A percentile compares a stretch with the other conserved stretches of the same genome.
Conservation (phyloP, 805 yeast species). For the Brettanomyces naardenensis region DNA sequence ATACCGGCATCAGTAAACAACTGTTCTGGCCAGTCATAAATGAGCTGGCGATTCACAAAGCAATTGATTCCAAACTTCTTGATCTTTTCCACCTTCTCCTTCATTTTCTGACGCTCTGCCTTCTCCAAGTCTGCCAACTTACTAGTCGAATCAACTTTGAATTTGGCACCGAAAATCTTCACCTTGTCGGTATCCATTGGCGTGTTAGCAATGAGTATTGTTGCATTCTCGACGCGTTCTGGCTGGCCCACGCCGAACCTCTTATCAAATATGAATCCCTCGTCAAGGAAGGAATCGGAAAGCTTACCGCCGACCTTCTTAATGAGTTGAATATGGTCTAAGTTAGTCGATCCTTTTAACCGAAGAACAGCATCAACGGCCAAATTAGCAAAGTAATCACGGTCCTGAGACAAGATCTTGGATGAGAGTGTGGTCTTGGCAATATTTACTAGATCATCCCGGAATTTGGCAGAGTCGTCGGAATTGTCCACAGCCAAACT, state of each 20-base stretch:
- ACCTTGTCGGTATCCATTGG: slow-evolving; percentile 97
- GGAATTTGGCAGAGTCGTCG: slow-evolving; percentile 47
- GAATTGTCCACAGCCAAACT: slow-evolving; percentile 71
- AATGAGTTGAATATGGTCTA: slow-evolving; percentile 88
- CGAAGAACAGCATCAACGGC: slow-evolving; percentile 94
- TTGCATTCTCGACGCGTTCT: slow-evolving; percentile 72
- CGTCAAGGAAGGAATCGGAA: slow-evolving; percentile 88
- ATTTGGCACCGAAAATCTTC: slow-evolving; percentile 94
- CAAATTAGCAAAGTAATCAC: slow-evolving; percentile 76
- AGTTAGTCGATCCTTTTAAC: slow-evolving; percentile 77
- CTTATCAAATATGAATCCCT: slow-evolving; percentile 89
- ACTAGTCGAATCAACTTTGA: slow-evolving; percentile 90
- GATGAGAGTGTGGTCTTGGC: slow-evolving; percentile 92
- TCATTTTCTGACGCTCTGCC: slow-evolving; percentile 87
- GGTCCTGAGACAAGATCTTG: slow-evolving; percentile 91
- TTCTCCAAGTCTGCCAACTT: slow-evolving; percentile 64
- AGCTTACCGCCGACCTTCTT: slow-evolving; percentile 91
- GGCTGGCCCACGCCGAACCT: slow-evolving; percentile 94
- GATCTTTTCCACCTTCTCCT: slow-evolving; percentile 78
- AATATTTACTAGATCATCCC: slow-evolving; percentile 72
- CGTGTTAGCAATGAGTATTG: slow-evolving; percentile 88
- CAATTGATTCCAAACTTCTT: slow-evolving; percentile 73
- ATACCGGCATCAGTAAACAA: slow-evolving; percentile 80
- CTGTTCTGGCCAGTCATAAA: slow-evolving; percentile 97
- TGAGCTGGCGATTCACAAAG: slow-evolving; percentile 92